Conservation (phyloP, 1,284 basidiomycete species). For the Singerocomus rubriflavus region DNA sequence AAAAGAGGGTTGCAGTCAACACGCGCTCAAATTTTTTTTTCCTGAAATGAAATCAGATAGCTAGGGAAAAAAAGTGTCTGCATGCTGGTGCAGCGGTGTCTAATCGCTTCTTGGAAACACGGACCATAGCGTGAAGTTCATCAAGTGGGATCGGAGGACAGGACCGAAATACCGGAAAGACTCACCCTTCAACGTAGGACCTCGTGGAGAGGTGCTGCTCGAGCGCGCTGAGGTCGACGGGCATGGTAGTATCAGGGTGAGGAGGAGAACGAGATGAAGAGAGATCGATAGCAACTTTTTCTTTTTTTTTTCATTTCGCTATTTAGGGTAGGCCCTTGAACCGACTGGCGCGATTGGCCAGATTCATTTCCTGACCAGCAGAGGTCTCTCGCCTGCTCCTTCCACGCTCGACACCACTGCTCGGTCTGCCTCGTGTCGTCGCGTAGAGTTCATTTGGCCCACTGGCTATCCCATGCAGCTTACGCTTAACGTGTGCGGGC, state of each 20-base stretch:
- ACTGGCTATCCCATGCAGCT: neutral
- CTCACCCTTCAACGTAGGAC: conserved; percentile 93
- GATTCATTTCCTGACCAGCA: neutral
- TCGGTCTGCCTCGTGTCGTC: neutral
- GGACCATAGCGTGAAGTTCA: conserved; percentile 91
- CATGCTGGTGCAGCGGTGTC: conserved; percentile 87
- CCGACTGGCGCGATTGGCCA: too few relatives aligned
- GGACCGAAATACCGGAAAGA: conserved; percentile 21
- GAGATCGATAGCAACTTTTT: conserved; percentile 22
- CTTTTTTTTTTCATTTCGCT: conserved; percentile 17
- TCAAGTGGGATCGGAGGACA: conserved; percentile 45
- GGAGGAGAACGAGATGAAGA: conserved; percentile 20
- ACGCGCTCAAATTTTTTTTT: conserved; percentile 1
- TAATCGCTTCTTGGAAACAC: conserved; percentile 99
- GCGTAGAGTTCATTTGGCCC: neutral
- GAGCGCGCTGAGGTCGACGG: conserved; percentile 72
- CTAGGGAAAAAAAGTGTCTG: conserved; percentile 76
- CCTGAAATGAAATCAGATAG: conserved; percentile 62
- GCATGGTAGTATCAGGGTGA: conserved; percentile 43
- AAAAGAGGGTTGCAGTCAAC: conserved; percentile 15
- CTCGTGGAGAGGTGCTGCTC: conserved; percentile 82
- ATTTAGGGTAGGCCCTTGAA: conserved; percentile 32
- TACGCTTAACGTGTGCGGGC: neutral
- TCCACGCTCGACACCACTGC: neutral
- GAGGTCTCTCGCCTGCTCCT: neutral